A percentile compares a stretch with the other conserved stretches of the same genome.
Conservation (phyloP, 108 stramenopile genomes). For the Nitzschia sp. region DNA sequence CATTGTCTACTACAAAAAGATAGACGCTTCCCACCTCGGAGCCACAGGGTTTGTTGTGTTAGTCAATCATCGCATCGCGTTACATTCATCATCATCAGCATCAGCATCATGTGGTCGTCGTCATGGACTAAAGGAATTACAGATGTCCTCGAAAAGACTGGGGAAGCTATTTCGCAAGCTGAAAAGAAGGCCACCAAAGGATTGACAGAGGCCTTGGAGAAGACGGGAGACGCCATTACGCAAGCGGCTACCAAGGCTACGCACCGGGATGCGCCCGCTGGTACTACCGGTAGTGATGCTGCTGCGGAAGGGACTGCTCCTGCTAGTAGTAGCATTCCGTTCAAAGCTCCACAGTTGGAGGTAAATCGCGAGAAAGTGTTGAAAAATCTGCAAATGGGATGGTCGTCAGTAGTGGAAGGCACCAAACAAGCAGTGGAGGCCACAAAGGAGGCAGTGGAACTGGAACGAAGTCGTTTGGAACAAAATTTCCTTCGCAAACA, state of each 20-base stretch:
- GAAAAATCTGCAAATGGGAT: constrained; percentile 36
- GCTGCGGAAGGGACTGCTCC: background rate
- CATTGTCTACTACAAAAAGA: too few species aligned
- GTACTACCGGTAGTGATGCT: background rate
- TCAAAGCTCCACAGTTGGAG: too few species aligned
- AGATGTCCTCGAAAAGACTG: constrained; percentile 51
- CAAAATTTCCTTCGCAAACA: constrained; percentile 18
- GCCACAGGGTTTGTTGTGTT: too few species aligned
- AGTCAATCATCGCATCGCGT: too few species aligned
- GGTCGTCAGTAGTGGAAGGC: constrained; percentile 45
- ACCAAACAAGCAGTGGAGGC: constrained; percentile 36
- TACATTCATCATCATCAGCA: too few species aligned
- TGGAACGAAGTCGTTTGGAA: constrained; percentile 38
- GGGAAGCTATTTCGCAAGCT: constrained; percentile 32
- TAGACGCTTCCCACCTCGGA: too few species aligned
- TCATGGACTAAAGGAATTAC: constrained; percentile 26
- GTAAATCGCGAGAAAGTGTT: constrained; percentile 26
- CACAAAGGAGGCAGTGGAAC: constrained; percentile 41
- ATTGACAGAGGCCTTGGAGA: constrained; percentile 39
- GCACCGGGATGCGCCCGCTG: background rate
- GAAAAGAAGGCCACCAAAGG: constrained; percentile 25
- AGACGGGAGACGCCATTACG: constrained; percentile 47
- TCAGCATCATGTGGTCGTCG: constrained; percentile 32
- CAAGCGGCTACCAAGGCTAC: constrained; percentile 36
- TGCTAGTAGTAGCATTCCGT: background rate